Evolutionary conservation across 2,329 filamentous ascomycete species (phyloP), one percentile per base, ranked within the genome.

Genomic region (Chrysoporthe deuterocubensis): DNA sequence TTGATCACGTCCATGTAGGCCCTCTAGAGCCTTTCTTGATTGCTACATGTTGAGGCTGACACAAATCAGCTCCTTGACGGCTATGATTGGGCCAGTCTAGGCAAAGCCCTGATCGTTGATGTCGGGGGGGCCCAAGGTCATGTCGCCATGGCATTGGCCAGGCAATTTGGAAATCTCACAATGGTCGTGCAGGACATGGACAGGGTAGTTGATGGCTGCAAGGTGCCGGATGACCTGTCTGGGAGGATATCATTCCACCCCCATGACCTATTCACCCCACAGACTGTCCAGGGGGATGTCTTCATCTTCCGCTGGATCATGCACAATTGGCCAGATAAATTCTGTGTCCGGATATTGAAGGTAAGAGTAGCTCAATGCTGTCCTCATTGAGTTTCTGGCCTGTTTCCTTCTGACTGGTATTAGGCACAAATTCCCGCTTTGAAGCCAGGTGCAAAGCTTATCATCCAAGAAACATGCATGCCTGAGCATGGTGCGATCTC

Each of bases 71-170:
- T 26, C 26, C 26, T 26, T 26, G 69, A 71, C 62, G 26, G 44
- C 48, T 76, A 73, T 68, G 73, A 75, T 59, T 75, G 73, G 74
- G 71, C 70, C 50, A 71, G 70, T 32, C 71, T 75, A 5, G 71
- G 70, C 26, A 7, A 73, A 40, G 46, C 64, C 11, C 40, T 18
- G 14, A 70, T 75, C 42, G 68, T 71, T 1, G 65, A 74, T 32
- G 68, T 75, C 2, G 73, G 74, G 54, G 74, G 72, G 4, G 48
- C 37, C 4, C 63, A 68, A 64, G 74, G 73, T 58, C 44, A 62
- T 16, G 70, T 73, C 46, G 70, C 71, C 2, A 68, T 73, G 48
- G 73, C 72, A 1, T 67, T 76, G 54, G 71, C 72, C 26, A 71
- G 43, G 4, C 70, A 58, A 26, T 72, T 73, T 62, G 40, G 26